Base-by-base conservation (phyloP, 805 yeast genomes). In the Barnettozyma populi region DNA sequence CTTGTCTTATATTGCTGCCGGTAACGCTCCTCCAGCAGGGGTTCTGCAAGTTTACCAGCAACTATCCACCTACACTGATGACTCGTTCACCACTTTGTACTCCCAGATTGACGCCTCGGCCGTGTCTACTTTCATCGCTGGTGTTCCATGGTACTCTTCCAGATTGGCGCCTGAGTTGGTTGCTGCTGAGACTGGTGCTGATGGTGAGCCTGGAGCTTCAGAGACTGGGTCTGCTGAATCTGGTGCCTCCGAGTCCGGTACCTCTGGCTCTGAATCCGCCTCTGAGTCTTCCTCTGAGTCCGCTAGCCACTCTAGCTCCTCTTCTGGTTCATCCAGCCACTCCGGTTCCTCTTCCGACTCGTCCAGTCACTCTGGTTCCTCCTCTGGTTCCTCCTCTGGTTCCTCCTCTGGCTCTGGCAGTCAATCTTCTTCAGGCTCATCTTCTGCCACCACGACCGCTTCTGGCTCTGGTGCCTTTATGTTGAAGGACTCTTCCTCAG, bases 231-330 rank as follows among this genome's bases (percentile, higher is more conserved):
- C 44, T 20, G 74, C 31, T 27, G 13, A 65, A 52, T 73, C 77
- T 5, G 70, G 69, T 7, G 36, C 7, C 7, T 84, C 73, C 50
- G 82, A 74, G 4, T 84, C 84, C 53, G 82, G 88, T 57, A 19
- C 35, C 20, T 31, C 44, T 29, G 44, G 18, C 3, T 34, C 52
- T 18, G 37, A n/a, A 9, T 20, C 46, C 25, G 7, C 8, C 25
- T 31, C 38, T 23, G 25, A 8, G 16, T 21, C 18, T 44, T 34
- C 46, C 36, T 36, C 53, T 23, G 20, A 38, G 5, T 34, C 47
- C 18, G 47, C 24, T 7, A 40, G 44, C 35, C 42, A 44, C 38
- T 44, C 56, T 37, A 44, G 47, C 14, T 41, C 52, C 29, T 43
- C 16, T 14, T 39, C 53, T 14, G 43, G 50, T 19, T 36, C 53